Conservation (phyloP, 1,284 basidiomycete genomes). For the Papiliotrema fonsecae region DNA sequence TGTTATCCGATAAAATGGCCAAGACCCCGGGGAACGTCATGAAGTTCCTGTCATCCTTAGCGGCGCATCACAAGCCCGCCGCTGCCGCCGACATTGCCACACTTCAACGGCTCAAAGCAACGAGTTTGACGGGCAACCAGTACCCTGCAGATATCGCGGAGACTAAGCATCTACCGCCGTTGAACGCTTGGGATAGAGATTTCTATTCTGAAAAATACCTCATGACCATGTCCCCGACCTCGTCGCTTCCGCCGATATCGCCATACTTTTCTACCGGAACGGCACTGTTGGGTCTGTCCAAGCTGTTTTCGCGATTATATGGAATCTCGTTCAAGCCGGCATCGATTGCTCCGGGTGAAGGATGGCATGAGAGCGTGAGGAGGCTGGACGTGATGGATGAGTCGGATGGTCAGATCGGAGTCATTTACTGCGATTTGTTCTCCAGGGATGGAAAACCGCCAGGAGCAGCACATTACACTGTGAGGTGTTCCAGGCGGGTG, state of each 20-base stretch:
- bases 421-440: constrained; percentile 92
- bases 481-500: constrained; percentile 84
- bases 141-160: constrained; percentile 11
- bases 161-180: constrained; percentile 55
- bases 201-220: constrained; percentile 57
- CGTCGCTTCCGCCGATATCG: constrained; percentile 60
- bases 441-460: constrained; percentile 76
- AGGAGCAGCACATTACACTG: constrained; percentile 95
- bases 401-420: constrained; percentile 75
- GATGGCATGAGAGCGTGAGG: constrained; percentile 82
- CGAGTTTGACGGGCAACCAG: constrained; percentile 52
- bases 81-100: constrained; percentile 67
- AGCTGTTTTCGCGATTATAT: constrained; percentile 78
- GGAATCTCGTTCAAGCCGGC: constrained; percentile 71
- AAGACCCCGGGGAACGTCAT: constrained; percentile 83
- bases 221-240: constrained; percentile 57
- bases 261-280: constrained; percentile 71
- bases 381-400: constrained; percentile 86
- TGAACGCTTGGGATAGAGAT: constrained; percentile 90
- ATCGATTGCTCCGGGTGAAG: constrained; percentile 66
- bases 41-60: constrained; percentile 72
- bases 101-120: constrained; percentile 69
- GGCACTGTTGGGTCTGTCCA: constrained; percentile 78
- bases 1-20: constrained; percentile 89
- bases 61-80: constrained; percentile 68